Percentiles rank a stretch among this genome's conserved stretches.
Conservation (phyloP, 495 filamentous ascomycete species). For the Usnea hakonensis region DNA sequence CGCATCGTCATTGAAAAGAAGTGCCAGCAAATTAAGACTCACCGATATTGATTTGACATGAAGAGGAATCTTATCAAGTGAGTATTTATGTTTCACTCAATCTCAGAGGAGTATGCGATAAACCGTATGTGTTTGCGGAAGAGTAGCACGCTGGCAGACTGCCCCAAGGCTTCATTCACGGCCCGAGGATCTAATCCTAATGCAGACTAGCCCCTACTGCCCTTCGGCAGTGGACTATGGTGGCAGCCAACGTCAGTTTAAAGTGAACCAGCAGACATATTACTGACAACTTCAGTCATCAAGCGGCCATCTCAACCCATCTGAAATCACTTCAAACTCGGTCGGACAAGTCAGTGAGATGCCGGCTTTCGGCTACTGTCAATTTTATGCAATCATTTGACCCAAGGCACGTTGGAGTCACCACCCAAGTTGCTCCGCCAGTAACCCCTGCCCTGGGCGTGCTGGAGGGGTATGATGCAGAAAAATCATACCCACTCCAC, state of each 20-base stretch:
- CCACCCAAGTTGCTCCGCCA: constrained; percentile 10
- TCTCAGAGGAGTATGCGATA: too few species aligned
- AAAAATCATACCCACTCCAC: constrained; percentile 15
- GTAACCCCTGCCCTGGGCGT: constrained; percentile 10
- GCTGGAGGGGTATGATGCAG: constrained; percentile 19
- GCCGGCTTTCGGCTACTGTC: constrained; percentile 9
- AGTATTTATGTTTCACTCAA: not conserved
- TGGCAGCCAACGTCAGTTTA: constrained; percentile 2
- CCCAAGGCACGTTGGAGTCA: constrained; percentile 1
- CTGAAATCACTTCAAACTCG: constrained; percentile 16
- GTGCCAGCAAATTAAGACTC: not conserved
- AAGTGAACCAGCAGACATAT: not conserved
- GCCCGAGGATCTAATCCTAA: too few species aligned
- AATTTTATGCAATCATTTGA: constrained; percentile 17
- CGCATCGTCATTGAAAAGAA: constrained; percentile 43
- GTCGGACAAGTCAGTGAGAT: constrained; percentile 2
- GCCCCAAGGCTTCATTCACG: too few species aligned
- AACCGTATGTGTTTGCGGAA: too few species aligned
- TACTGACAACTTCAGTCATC: constrained; percentile 21
- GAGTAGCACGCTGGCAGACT: too few species aligned
- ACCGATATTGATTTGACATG: not conserved
- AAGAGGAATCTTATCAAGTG: not conserved
- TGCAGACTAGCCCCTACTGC: too few species aligned
- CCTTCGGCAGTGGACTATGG: too few species aligned
- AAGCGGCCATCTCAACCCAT: constrained; percentile 26